Evolutionary conservation across 2,329 filamentous ascomycete species (phyloP).

Genomic region (Simplicillium aogashimaense): DNA sequence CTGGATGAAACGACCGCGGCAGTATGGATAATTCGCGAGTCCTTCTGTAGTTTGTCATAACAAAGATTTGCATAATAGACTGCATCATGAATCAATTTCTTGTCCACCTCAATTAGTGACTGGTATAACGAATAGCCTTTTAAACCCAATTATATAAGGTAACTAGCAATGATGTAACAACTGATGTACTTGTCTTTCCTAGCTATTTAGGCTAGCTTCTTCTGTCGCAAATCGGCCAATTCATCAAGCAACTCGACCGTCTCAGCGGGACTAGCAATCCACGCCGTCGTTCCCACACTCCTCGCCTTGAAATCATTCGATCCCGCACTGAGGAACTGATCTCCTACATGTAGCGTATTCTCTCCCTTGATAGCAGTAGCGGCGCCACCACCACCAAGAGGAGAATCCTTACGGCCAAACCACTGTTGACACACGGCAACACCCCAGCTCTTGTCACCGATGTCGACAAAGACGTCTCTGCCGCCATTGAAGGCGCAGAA

Average conservation of each 20-base stretch:
- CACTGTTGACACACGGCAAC: constrained; percentile 87
- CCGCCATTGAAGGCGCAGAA: constrained; percentile 99
- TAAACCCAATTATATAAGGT: no score
- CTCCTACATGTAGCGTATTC: constrained; percentile 86
- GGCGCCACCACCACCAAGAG: constrained; percentile 5
- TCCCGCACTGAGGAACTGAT: constrained; percentile 91
- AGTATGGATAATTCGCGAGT: no score
- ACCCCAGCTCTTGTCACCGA: constrained; percentile 95
- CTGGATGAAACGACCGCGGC: no score
- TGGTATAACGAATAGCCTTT: no score
- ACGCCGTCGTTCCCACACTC: constrained; percentile 79
- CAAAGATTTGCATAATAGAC: not conserved
- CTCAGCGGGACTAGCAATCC: constrained; percentile 89
- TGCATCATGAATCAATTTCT: no score
- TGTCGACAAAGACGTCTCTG: constrained; percentile 96
- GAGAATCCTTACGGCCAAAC: constrained; percentile 47
- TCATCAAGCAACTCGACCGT: constrained; percentile 87
- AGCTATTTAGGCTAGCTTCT: constrained; percentile 22
- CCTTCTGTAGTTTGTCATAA: not conserved
- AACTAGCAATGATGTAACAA: no score
- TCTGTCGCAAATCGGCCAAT: constrained; percentile 50
- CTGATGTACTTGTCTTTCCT: no score
- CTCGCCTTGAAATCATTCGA: constrained; percentile 96
- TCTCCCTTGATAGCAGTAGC: constrained; percentile 49
- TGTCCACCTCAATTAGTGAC: no score